These are phyloP conservation scores for Xylaria acuta DNA, from an alignment of 495 filamentous ascomycete species.

Conservation along the genomic window DNA sequence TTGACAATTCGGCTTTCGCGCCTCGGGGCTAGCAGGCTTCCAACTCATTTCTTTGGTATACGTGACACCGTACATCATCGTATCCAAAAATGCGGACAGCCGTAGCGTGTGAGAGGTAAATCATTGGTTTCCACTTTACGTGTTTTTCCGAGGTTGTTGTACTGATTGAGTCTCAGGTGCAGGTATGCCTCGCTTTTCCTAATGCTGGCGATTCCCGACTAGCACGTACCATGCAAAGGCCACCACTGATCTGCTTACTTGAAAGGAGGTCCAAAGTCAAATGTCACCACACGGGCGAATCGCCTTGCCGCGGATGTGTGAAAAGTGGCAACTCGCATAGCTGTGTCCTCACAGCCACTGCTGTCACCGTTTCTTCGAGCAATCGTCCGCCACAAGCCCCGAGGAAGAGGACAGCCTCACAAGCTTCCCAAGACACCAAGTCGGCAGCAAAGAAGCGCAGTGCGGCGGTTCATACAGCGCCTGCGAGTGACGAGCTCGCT, in stretches of 20 bases:
- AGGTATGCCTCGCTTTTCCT: constrained; percentile 16
- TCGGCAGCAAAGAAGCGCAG: not conserved
- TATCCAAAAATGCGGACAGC: constrained; percentile 21
- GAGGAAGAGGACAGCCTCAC: constrained; percentile 3
- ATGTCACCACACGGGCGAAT: constrained; percentile 17
- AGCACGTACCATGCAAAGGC: not conserved
- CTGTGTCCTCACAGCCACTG: constrained; percentile 16
- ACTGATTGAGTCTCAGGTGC: constrained; percentile 10
- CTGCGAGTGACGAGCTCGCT: constrained; percentile 17
- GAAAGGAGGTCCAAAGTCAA: constrained; percentile 23
- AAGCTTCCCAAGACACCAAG: not conserved
- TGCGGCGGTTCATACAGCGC: not conserved
- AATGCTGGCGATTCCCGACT: not conserved
- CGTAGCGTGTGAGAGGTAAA: constrained; percentile 23
- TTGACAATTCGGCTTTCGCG: not conserved
- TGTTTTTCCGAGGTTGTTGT: constrained; percentile 17
- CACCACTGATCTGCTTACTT: not conserved
- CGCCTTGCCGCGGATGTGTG: constrained; percentile 20
- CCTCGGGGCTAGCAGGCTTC: not conserved
- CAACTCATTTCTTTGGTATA: not conserved
- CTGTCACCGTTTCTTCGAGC: not conserved
- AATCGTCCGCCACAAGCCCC: not conserved
- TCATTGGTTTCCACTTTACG: not conserved
- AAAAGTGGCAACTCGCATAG: constrained; percentile 13
- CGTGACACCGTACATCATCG: not conserved